Evolutionary conservation across 805 yeast species (phyloP), one percentile per base, ranked within the genome.

Genomic region (Nakazawaea ambrosiae): DNA sequence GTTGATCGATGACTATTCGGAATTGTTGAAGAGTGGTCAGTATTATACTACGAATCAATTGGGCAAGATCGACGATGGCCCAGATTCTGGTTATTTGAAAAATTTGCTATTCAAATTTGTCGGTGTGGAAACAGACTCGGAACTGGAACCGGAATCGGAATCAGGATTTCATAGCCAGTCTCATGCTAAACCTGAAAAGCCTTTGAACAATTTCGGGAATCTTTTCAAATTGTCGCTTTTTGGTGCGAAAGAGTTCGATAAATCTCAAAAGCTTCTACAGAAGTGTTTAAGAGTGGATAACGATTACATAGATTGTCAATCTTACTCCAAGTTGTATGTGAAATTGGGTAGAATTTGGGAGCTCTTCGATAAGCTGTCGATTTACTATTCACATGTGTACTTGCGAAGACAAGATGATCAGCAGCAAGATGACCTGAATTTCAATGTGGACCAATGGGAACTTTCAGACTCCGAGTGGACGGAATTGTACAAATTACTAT

Each of bases 201-300:
- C n/a, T 5, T 28, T 28, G 18, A 19, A 45, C 3, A 45, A 49
- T 28, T 59, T 42, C 36, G 47, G 45, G 17, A 40, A 47, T 15
- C 33, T 57, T n/a, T 51, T 49, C 33, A 49, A 55, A 38, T 36
- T 60, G 14, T 48, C 49, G 19, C 35, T 51, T 27, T 57, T 58
- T 39, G 61, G 53, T 2, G 42, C 45, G 23, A 42, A 50, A 3
- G 32, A 37, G 16, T 49, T 40, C 14, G 17, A 20, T 11, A 40
- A 35, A 16, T 42, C 33, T 24, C 44, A 30, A 15, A 50, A 49
- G 34, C 36, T 43, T 20, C 27, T 56, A 27, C 58, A 57, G 46
- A 77, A 72, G 45, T 88, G 97, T 54, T 61, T 90, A 34, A 77
- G 82, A 38, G 68, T 75, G 31, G 90, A 90, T 55, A 83, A 86